Conservation (phyloP, 148 eudicot genomes). For the Rhododendron williamsianum region DNA sequence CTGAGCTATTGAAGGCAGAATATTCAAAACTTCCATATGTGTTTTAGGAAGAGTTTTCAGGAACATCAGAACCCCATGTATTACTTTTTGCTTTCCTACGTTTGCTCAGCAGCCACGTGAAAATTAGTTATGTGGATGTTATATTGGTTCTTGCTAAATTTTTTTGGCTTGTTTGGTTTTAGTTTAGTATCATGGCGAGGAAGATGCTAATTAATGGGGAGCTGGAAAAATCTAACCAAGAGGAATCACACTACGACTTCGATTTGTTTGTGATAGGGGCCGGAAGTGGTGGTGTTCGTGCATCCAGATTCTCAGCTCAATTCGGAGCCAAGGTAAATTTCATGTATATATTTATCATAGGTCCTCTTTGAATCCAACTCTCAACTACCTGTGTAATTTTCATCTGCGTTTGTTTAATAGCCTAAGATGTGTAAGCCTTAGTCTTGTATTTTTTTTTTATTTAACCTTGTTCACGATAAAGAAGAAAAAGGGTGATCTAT, state of each 20-base stretch:
- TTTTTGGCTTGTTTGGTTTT: slow-evolving; percentile 8
- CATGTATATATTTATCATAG: background rate
- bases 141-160: background rate
- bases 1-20: background rate
- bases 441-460: background rate
- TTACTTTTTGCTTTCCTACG: background rate
- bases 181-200: slow-evolving; percentile 45
- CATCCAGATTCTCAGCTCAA: slow-evolving; percentile 80
- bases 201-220: slow-evolving; percentile 84
- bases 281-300: slow-evolving; percentile 98
- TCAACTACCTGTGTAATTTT: background rate
- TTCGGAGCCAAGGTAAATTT: slow-evolving; percentile 75
- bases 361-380: background rate
- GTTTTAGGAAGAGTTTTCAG: background rate
- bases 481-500: background rate
- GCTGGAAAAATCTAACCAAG: slow-evolving; percentile 24
- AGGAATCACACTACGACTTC: slow-evolving; percentile 53
- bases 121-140: background rate
- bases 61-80: background rate
- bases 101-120: background rate
- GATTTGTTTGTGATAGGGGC: slow-evolving; percentile 98
- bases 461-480: background rate
- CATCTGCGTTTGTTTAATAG: background rate
- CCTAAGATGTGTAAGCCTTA: background rate
- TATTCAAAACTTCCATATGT: background rate